Evolutionary conservation across 1,284 basidiomycete genomes (phyloP), one percentile per base, ranked within the genome.

Genomic region (Phlebopus sp.): DNA sequence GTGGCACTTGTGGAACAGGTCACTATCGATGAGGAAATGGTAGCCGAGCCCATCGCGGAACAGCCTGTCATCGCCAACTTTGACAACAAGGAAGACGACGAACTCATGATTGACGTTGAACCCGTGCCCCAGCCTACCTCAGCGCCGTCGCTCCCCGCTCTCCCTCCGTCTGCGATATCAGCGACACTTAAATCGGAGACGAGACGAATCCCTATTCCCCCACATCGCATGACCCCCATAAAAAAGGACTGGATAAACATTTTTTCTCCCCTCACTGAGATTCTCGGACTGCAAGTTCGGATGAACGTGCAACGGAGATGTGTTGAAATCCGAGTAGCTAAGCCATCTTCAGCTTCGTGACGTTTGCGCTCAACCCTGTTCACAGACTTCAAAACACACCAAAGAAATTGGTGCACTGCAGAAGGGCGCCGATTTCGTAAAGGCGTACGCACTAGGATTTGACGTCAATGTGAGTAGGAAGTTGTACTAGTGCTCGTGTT

Each of bases 181-280:
- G 64, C 76, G 3, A 66, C 75, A 14, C 71, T 82, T 50, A 92
- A 88, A 67, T 84, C 87, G 15, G 92, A 96, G 69, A 85, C 79
- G 40, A 75, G 92, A 61, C 76, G 89, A 45, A 82, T 99, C 58
- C 77, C 92, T 18, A 91, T 99, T 65, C 97, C 96, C 4, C 93
- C 93, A 7, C 97, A 99, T 69, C 84, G 96, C 43, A 94, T 98
- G 90, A 94, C 93, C 13, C 97, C 97, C 5, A 71, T 99, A 49
- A 97, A 97, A 72, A 92, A 92, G 63, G 95, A 97, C 56, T 99
- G 96, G 96, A 79, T 97, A 53, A 94, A 93, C 67, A 86, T 99
- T 50, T 99, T 98, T 69, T 92, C 93, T 0, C 96, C 96, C 0
- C 74, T 99, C 57, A 96, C 97, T 10, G 96, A 99, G 73, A 88